Evolutionary conservation across 768 basidiomycete genomes (phyloP).

Genomic region (Rhodotorula sphaerocarpa): DNA sequence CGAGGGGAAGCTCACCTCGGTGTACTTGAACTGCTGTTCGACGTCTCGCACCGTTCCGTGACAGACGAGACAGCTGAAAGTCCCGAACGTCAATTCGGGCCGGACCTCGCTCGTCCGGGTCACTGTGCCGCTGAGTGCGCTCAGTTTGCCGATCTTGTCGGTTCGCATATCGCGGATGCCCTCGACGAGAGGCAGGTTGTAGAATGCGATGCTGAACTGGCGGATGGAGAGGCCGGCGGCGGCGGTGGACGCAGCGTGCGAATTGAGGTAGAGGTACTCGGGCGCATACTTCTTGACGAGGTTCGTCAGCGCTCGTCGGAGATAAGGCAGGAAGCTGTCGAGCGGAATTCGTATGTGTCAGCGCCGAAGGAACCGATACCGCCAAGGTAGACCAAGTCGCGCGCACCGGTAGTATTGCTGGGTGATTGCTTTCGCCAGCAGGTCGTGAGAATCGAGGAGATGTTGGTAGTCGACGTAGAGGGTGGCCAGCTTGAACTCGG

Average conservation of each 20-base stretch:
- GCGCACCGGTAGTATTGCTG: constrained; percentile 79
- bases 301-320: constrained; percentile 81
- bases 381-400: neutral
- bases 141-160: constrained; percentile 84
- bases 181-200: constrained; percentile 79
- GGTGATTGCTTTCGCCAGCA: constrained; percentile 85
- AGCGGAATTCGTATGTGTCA: neutral
- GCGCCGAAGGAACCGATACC: too few species aligned
- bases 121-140: constrained; percentile 93
- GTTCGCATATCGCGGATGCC: constrained; percentile 90
- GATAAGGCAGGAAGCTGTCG: constrained; percentile 71
- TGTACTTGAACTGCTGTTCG: constrained; percentile 99
- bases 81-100: constrained; percentile 86
- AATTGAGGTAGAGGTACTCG: constrained; percentile 88
- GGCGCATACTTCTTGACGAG: constrained; percentile 83
- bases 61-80: constrained; percentile 86
- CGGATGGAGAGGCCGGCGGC: constrained; percentile 73
- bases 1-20: constrained; percentile 56
- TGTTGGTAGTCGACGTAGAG: constrained; percentile 94
- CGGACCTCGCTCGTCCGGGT: constrained; percentile 95
- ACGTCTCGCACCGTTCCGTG: constrained; percentile 78
- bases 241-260: constrained; percentile 64
- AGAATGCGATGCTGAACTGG: constrained; percentile 92
- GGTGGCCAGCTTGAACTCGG: constrained; percentile 85
- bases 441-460: constrained; percentile 78